phyloP scores from a whole-genome alignment of 192 early-diverging fungal genomes.

The Coemansia sp. region DNA sequence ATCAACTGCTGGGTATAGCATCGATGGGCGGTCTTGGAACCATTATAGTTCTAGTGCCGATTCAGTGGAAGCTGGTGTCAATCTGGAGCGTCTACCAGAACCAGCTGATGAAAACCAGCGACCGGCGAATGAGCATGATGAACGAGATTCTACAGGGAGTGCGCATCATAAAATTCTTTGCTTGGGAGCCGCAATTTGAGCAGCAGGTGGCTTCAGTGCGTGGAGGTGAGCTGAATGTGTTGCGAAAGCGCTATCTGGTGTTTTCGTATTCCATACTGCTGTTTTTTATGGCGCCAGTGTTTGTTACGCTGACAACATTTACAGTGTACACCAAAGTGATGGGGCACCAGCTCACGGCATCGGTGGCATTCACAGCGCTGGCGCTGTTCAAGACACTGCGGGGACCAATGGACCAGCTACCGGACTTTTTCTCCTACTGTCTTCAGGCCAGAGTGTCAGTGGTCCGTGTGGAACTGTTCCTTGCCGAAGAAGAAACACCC shows the following conservation, averaged over 20 bases:
- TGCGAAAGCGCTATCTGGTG: conserved; percentile 41
- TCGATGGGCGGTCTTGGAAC: conserved; percentile 70
- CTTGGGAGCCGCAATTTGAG: conserved; percentile 75
- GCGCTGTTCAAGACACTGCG: conserved; percentile 69
- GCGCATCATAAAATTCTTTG: conserved; percentile 89
- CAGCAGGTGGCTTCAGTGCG: conserved; percentile 63
- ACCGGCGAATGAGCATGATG: conserved; percentile 72
- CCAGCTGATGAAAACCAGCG: conserved; percentile 60
- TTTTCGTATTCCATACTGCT: conserved; percentile 53
- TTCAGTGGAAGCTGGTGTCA: conserved; percentile 54
- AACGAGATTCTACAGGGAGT: conserved; percentile 88
- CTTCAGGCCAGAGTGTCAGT: conserved; percentile 65
- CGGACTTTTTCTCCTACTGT: conserved; percentile 61
- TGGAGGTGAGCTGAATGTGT: conserved; percentile 58
- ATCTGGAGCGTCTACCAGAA: conserved; percentile 58
- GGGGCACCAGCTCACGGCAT: conserved; percentile 58
- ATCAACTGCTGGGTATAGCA: conserved; percentile 73
- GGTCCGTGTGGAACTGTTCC: conserved; percentile 69
- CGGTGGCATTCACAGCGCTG: conserved; percentile 66
- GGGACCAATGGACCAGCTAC: conserved; percentile 42
- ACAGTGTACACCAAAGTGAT: conserved; percentile 63
- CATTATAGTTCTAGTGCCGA: conserved; percentile 62
- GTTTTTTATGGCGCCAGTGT: conserved; percentile 58
- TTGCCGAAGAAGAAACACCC: conserved; percentile 69
- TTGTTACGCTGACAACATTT: conserved; percentile 64